Evolutionary conservation across 2,329 filamentous ascomycete genomes (phyloP).

Genomic region (Trichothecium roseum): DNA sequence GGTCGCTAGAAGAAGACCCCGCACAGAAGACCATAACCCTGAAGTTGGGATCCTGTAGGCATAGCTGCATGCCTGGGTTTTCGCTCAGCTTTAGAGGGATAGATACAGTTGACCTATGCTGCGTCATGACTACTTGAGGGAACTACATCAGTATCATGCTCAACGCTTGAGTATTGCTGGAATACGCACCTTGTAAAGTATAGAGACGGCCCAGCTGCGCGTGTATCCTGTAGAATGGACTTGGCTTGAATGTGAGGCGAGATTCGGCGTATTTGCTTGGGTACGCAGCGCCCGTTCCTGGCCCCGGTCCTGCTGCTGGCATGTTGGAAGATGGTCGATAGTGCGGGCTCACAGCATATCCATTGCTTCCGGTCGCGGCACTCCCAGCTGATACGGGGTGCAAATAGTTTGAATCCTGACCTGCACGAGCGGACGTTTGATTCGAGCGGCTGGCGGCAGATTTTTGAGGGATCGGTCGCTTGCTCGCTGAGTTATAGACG

Average conservation of each 20-base stretch:
- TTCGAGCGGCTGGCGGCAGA: constrained; percentile 7
- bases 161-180: background rate
- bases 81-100: constrained; percentile 34
- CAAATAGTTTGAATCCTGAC: background rate
- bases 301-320: background rate
- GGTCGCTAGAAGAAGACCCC: constrained; percentile 47
- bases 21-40: constrained; percentile 80
- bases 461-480: constrained; percentile 16
- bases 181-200: constrained; percentile 2
- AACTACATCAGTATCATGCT: constrained; percentile 19
- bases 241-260: constrained; percentile 46
- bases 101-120: constrained; percentile 16
- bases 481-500: constrained; percentile 22
- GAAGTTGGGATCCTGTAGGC: constrained; percentile 50
- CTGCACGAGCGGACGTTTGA: background rate
- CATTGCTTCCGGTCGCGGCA: background rate
- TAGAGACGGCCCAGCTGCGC: constrained; percentile 43
- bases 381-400: background rate
- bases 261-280: background rate
- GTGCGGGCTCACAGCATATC: no score
- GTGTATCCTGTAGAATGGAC: constrained; percentile 73
- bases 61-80: constrained; percentile 38
- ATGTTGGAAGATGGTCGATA: background rate
- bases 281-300: no score
- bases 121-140: constrained; percentile 42